Percentiles rank a stretch among this genome's conserved stretches.
Conservation (phyloP, 306 rosid genomes). For the Calophaca sinica region DNA sequence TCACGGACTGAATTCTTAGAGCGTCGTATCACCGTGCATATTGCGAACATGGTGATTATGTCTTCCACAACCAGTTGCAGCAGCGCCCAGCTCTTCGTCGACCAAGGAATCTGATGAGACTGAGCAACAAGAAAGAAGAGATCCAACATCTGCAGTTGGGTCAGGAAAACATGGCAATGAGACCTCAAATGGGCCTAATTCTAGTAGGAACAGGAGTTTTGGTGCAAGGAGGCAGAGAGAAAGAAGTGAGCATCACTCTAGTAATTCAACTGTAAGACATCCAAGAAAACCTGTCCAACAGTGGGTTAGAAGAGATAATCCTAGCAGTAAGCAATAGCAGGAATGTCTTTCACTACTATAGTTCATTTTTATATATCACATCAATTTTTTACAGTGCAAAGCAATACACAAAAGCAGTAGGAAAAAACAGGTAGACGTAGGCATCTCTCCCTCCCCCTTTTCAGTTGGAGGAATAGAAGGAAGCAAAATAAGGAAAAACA, state of each 20-base stretch:
- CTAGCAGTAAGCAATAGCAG: slow-evolving; percentile 44
- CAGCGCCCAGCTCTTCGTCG: slow-evolving; percentile 22
- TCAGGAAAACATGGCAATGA: slow-evolving; percentile 45
- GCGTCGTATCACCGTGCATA: too few relatives aligned
- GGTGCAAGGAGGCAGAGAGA: slow-evolving; percentile 45
- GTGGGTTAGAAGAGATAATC: slow-evolving; percentile 70
- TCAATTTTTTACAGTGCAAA: slow-evolving; percentile 10
- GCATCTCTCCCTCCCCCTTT: background rate
- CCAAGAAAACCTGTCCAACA: slow-evolving; percentile 59
- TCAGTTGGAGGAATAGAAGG: slow-evolving; percentile 6
- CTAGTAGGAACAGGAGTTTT: slow-evolving; percentile 45
- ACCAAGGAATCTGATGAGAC: slow-evolving; percentile 46
- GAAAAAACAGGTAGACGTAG: slow-evolving; percentile 16
- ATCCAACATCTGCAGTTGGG: slow-evolving; percentile 22
- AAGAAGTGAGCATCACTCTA: slow-evolving; percentile 39
- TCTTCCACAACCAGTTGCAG: slow-evolving; percentile 57
- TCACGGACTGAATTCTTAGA: too few relatives aligned
- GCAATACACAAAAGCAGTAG: slow-evolving; percentile 24
- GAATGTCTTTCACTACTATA: slow-evolving; percentile 14
- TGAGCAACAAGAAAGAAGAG: slow-evolving; percentile 52
- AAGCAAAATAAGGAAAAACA: slow-evolving; percentile 26
- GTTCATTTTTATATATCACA: slow-evolving; percentile 20
- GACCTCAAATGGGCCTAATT: slow-evolving; percentile 46
- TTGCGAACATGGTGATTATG: too few relatives aligned
- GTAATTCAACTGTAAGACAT: slow-evolving; percentile 46